Evolutionary conservation across 345 rosid genomes (phyloP).

Genomic region (Sisymbrium altissimum): DNA sequence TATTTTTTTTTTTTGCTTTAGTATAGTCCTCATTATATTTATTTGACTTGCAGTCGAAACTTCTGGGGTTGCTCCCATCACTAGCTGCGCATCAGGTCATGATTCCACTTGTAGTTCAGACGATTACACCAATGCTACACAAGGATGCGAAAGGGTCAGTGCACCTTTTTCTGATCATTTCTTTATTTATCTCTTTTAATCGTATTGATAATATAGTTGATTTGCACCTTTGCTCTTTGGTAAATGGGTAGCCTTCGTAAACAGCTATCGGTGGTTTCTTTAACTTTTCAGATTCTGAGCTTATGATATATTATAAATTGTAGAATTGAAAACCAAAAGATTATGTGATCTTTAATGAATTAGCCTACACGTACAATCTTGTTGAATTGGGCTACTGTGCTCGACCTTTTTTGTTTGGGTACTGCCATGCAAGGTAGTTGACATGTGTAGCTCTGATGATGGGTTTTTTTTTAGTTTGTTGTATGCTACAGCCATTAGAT

Average conservation of each 20-base stretch:
- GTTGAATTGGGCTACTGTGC: not conserved
- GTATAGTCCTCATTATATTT: not conserved
- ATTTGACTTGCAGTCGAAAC: slow-evolving; percentile 58
- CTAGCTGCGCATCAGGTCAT: slow-evolving; percentile 78
- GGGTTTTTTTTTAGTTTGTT: slow-evolving; percentile 60
- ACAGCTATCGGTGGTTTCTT: slow-evolving; percentile 1
- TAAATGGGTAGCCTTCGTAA: not conserved
- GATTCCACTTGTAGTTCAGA: slow-evolving; percentile 84
- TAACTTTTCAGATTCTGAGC: not conserved
- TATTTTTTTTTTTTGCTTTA: slow-evolving; percentile 10
- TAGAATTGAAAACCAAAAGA: slow-evolving; percentile 14
- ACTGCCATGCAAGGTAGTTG: slow-evolving; percentile 5
- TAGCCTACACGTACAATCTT: slow-evolving; percentile 6
- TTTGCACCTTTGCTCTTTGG: not conserved
- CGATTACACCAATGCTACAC: slow-evolving; percentile 77
- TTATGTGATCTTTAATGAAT: slow-evolving; percentile 1
- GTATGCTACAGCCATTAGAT: slow-evolving; percentile 81
- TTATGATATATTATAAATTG: not conserved
- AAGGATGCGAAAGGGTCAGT: slow-evolving; percentile 66
- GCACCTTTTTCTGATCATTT: slow-evolving; percentile 15
- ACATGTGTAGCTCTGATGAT: slow-evolving; percentile 29
- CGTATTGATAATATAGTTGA: not conserved
- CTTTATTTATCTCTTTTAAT: slow-evolving; percentile 1
- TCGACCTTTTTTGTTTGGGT: slow-evolving; percentile 6
- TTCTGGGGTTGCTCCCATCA: slow-evolving; percentile 78